Conservation (phyloP, 106 monocot genomes). For the Acorus gramineus region DNA sequence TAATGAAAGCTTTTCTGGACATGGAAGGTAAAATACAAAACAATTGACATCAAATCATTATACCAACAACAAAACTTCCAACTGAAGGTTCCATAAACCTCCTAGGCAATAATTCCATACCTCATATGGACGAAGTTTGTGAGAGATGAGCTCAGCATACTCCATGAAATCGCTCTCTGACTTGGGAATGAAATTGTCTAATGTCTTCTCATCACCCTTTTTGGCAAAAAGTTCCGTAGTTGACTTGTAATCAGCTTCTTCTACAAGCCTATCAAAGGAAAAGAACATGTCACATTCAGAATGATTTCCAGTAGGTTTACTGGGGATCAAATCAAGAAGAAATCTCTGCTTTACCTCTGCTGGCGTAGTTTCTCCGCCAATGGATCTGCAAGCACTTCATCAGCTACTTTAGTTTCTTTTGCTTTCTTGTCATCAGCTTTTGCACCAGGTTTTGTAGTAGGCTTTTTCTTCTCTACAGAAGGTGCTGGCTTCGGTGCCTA, state of each 20-base stretch:
- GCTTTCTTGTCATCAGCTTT: conserved; percentile 6
- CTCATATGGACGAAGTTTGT: conserved; percentile 78
- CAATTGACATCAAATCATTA: background rate
- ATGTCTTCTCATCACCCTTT: conserved; percentile 53
- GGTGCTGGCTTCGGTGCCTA: conserved; percentile 38
- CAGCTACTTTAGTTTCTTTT: conserved; percentile 18
- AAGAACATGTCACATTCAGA: background rate
- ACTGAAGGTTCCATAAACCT: too few relatives aligned
- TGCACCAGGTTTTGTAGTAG: conserved; percentile 26
- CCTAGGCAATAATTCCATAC: conserved; percentile 14
- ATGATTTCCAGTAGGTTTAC: too few relatives aligned
- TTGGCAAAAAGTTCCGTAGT: conserved; percentile 72
- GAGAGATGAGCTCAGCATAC: conserved; percentile 82
- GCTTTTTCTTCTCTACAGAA: conserved; percentile 9
- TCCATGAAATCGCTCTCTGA: conserved; percentile 91
- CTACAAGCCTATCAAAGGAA: conserved; percentile 54
- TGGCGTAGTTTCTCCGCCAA: conserved; percentile 77
- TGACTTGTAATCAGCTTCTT: conserved; percentile 92
- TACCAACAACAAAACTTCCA: too few relatives aligned
- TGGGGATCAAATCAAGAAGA: too few relatives aligned
- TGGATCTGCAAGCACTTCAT: conserved; percentile 52
- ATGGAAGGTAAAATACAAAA: background rate
- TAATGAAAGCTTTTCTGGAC: conserved; percentile 96
- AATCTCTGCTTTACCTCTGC: conserved; percentile 44
- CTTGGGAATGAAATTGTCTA: conserved; percentile 90